Percentiles rank a stretch among this genome's conserved stretches.
Conservation (phyloP, 345 rosid species). For the Melaleuca alternifolia region DNA sequence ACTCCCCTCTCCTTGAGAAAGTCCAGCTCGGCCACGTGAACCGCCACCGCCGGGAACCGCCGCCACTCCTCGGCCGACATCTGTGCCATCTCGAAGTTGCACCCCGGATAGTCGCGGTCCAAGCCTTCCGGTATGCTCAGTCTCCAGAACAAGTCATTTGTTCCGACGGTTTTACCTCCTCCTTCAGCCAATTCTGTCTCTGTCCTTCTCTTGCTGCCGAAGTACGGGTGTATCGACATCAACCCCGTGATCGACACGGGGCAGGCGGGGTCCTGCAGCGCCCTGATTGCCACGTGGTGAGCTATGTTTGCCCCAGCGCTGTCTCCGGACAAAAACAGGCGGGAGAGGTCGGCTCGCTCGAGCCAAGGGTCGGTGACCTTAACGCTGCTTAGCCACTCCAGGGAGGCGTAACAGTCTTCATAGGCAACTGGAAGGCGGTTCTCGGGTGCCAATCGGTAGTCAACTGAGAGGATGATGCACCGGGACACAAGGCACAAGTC, state of each 20-base stretch:
- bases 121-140: constrained; percentile 41
- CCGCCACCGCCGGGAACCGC: constrained; percentile 28
- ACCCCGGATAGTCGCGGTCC: constrained; percentile 35
- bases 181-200: constrained; percentile 20
- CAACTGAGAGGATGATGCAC: constrained; percentile 35
- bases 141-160: constrained; percentile 54
- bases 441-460: constrained; percentile 56
- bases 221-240: constrained; percentile 44
- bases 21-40: constrained; percentile 47
- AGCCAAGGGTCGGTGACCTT: constrained; percentile 40
- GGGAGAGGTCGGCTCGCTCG: constrained; percentile 21
- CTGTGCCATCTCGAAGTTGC: constrained; percentile 32
- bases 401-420: constrained; percentile 39
- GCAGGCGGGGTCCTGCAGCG: constrained; percentile 4
- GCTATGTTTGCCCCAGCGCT: constrained; percentile 62
- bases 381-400: constrained; percentile 28
- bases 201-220: constrained; percentile 50
- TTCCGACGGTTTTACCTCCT: constrained; percentile 9
- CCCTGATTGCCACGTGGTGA: constrained; percentile 33
- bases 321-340: constrained; percentile 46
- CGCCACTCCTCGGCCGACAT: constrained; percentile 27
- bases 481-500: constrained; percentile 25
- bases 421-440: constrained; percentile 45
- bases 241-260: constrained; percentile 29
- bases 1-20: constrained; percentile 58